These are phyloP conservation scores for Apostasia shenzhenica DNA, from an alignment of 106 monocot genomes.

Conservation along the genomic window DNA sequence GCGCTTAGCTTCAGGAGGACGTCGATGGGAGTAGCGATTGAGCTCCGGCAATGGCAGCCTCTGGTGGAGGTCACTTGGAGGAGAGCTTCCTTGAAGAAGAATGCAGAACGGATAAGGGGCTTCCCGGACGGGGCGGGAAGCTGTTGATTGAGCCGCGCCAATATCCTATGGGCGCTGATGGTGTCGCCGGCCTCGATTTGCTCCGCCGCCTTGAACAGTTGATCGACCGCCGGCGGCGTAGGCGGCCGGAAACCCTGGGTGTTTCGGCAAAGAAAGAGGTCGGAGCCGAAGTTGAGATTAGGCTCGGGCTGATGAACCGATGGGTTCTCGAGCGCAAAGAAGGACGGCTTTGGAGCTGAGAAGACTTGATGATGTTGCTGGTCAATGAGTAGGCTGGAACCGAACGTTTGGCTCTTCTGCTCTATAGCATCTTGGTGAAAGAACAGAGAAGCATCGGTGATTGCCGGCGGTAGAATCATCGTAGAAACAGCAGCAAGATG, in stretches of 20 bases:
- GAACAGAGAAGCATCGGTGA: background rate
- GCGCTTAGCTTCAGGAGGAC: conserved; percentile 64
- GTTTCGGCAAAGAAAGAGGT: background rate
- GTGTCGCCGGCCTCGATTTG: conserved; percentile 63
- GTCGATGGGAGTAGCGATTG: conserved; percentile 34
- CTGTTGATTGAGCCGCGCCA: conserved; percentile 99
- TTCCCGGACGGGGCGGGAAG: conserved; percentile 67
- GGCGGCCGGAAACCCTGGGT: background rate
- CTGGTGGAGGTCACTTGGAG: background rate
- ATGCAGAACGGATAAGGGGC: conserved; percentile 68
- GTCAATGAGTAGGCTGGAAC: conserved; percentile 5
- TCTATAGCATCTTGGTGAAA: background rate
- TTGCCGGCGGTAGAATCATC: background rate
- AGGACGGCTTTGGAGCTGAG: background rate
- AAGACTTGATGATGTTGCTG: conserved; percentile 12
- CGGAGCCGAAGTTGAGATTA: background rate
- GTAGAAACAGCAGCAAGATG: background rate
- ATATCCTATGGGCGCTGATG: conserved; percentile 85
- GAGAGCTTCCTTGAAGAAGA: conserved; percentile 88
- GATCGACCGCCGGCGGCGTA: conserved; percentile 27
- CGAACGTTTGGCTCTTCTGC: background rate
- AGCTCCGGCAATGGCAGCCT: background rate
- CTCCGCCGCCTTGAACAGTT: conserved; percentile 76
- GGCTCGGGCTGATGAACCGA: background rate
- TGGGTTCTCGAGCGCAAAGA: background rate